Evolutionary conservation across 2,329 filamentous ascomycete genomes (phyloP), one percentile per base, ranked within the genome.

Genomic region (Periglandula ipomoeae): DNA sequence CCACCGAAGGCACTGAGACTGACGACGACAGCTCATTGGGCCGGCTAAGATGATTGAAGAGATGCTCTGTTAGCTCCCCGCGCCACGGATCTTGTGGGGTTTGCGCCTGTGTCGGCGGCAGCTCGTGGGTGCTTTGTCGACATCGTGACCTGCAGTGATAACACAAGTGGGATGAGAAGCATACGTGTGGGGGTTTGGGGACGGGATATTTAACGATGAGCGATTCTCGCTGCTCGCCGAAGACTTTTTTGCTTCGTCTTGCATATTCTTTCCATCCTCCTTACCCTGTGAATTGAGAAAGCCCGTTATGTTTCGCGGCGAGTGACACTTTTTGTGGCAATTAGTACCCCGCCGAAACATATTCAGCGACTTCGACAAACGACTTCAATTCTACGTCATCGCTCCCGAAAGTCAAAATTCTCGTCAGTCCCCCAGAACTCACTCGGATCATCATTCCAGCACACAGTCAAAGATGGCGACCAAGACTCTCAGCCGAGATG

Each of bases 401-500:
- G 27, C 27, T 32, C 26, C 26, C 26, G 26, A n/a, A n/a, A n/a
- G n/a, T n/a, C n/a, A n/a, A n/a, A n/a, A n/a, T n/a, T n/a, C n/a
- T n/a, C n/a, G n/a, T n/a, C 26, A 5, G 26, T 11, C 15, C 6
- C 30, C 30, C 6, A 32, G 11, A 4, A 32, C 30, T 11, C 30
- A 10, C 15, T 32, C 37, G 20, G 17, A 19, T 10, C 17, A 20
- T n/a, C 19, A 13, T 26, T 19, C 20, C 23, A 20, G 15, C 43
- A 13, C 20, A 26, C 44, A 34, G 17, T 13, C n/a, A 27, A 56
- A 32, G 15, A 62, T 62, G 60, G 56, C 60, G 30, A 49, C 53
- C 5, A 48, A 52, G 47, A 52, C 56, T 23, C 38, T 56, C 44
- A 54, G 55, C 50, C 61, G 60, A 53, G 58, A 61, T 41, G 56